A percentile compares a stretch with the other conserved stretches of the same genome.
These are phyloP conservation scores for Pythium rishiriense DNA, from an alignment of 352 stramenopile species.

Conservation along the genomic window DNA sequence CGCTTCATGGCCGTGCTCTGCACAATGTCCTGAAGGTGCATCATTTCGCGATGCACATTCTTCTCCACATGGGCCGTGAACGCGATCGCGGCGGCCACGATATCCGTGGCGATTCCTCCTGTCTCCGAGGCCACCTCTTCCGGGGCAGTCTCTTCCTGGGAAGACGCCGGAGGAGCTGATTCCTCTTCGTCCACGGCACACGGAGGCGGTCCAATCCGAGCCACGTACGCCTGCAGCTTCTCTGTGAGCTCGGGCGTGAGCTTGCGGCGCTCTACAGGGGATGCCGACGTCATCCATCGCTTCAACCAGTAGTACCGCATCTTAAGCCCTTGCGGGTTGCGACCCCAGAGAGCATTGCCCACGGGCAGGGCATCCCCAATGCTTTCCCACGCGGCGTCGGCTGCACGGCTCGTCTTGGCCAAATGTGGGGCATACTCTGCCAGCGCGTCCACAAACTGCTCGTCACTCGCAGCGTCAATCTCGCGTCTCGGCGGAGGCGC, in stretches of 20 bases:
- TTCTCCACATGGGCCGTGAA: too few species aligned
- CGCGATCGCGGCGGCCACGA: too few species aligned
- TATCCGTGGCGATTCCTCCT: too few species aligned
- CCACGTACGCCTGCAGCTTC: neutral
- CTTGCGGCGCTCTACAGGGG: neutral
- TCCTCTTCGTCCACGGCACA: neutral
- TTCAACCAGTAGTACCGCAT: neutral
- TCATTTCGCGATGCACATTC: too few species aligned
- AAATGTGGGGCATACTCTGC: neutral
- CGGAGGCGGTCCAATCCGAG: neutral
- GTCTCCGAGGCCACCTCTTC: too few species aligned
- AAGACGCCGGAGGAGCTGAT: too few species aligned
- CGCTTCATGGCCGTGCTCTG: too few species aligned
- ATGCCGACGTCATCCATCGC: neutral
- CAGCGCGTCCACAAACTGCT: neutral
- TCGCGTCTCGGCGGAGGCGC: neutral
- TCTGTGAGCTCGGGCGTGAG: neutral
- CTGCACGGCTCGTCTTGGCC: neutral
- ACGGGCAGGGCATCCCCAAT: neutral
- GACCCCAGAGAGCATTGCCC: neutral
- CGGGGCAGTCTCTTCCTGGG: too few species aligned
- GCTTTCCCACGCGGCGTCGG: neutral
- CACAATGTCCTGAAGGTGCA: too few species aligned
- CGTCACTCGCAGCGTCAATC: neutral
- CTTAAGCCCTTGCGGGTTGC: neutral